Evolutionary conservation across 2,329 filamentous ascomycete genomes (phyloP), one percentile per base, ranked within the genome.

Genomic region (Stagonosporopsis rhizophila): DNA sequence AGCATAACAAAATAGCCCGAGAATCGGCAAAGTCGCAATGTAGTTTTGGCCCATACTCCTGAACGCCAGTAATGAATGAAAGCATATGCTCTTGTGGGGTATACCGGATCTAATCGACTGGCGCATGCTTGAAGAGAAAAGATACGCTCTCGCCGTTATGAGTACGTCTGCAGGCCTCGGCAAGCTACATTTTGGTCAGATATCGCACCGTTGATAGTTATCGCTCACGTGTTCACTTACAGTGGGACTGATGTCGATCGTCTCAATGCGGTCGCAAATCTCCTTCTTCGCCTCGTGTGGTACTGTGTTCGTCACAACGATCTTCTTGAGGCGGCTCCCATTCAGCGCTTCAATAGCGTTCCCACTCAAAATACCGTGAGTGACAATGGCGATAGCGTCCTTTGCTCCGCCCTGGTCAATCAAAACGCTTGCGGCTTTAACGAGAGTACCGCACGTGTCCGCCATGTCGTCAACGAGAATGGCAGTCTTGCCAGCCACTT

Each of bases 401-500:
- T 87, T 87, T 1, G 95, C 94, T 28, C 92, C 91, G 71, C 97
- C 89, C 68, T 91, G 85, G 22, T 65, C 66, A 76, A 94, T 91
- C 48, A 98, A 86, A 0, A 93, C 94, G 54, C 91, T 88, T 15
- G 94, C 95, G 2, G 93, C 95, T 80, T 98, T 98, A 75, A 84
- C 86, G 12, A 90, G 81, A 1, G 92, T 96, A 65, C 92, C 92
- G 76, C 93, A 97, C 4, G 94, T 97, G 74, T 98, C 94, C 28
- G 93, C 93, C 92, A 98, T 97, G 75, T 98, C 94, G 75, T 98
- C 94, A 44, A 99, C 94, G 44, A 99, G 87, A 72, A 99, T 97
- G 58, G 94, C 94, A 27, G 94, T 88, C 80, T 95, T 95, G 79
- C 91, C 90, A 65, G 87, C 85, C 42, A 98, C 95, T 64, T 96